Evolutionary conservation across 768 basidiomycete species (phyloP), one percentile per base, ranked within the genome.

Genomic region (Polyporus arcularius): DNA sequence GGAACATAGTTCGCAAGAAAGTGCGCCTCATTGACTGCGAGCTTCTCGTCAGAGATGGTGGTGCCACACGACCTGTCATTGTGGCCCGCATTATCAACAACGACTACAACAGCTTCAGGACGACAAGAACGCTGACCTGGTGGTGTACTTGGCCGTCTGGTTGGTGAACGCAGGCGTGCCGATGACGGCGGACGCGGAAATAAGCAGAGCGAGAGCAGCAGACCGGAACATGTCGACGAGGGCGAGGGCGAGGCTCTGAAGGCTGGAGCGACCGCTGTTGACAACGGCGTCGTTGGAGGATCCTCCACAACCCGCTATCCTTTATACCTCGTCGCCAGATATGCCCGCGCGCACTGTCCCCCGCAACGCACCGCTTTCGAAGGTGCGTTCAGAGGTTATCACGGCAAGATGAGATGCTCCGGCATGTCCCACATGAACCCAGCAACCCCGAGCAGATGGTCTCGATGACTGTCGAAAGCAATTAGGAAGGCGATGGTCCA

Each of bases 1-100:
- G 54, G 65, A 40, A 79, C 72, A 57, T 75, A 74, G 72, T 82
- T 73, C 31, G 71, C 73, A 14, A 67, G 61, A 67, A 81, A 82
- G 69, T 80, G 75, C 53, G 72, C 72, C 71, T 82, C 80, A 42
- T 73, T 70, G 2, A 67, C 68, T 43, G 66, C 65, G 51, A 80
- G 56, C 54, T 76, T 58, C 21, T 72, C 76, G 40, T 73, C 73
- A 53, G 72, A 74, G 63, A 78, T 72, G 57, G 61, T 61, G 9
- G 73, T 76, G 52, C 79, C 80, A 59, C 81, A 82, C 15, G 60
- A 59, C 65, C 77, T 78, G 53, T n/a, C 50, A 26, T 26, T 26
- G 21, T 41, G 26, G 18, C 21, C 10, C 16, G 35, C 35, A 35
- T 35, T 11, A 35, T 6, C 35, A 35, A 35, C 35, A 11, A 35